These are phyloP conservation scores for Punctularia strigosozonata DNA, from an alignment of 768 basidiomycete species.

Conservation along the genomic window DNA sequence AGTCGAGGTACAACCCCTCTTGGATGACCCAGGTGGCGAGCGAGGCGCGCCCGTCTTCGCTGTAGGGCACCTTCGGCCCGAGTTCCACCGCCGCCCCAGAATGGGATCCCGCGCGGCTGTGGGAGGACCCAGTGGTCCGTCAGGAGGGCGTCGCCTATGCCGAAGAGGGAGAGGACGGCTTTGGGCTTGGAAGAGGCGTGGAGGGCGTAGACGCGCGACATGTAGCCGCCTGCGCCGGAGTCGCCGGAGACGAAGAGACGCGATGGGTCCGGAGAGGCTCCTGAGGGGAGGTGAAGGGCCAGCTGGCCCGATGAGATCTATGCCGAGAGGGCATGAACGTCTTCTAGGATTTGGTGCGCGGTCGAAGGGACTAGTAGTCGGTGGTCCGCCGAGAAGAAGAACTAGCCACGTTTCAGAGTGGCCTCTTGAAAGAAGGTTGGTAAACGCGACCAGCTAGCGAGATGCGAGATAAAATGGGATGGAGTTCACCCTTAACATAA, in stretches of 20 bases:
- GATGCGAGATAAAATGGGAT: not conserved
- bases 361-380: conserved; percentile 40
- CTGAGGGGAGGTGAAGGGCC: conserved; percentile 5
- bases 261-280: no score
- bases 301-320: conserved; percentile 24
- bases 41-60: no score
- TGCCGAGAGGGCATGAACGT: conserved; percentile 42
- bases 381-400: conserved; percentile 56
- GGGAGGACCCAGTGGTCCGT: no score
- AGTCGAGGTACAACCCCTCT: conserved; percentile 47
- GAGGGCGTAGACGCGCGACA: conserved; percentile 47
- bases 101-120: no score
- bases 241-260: conserved; percentile 42
- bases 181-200: conserved; percentile 42
- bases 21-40: no score
- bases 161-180: conserved; percentile 47
- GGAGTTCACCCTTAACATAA: conserved; percentile 35
- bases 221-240: conserved; percentile 54
- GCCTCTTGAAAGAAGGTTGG: conserved; percentile 20
- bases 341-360: conserved; percentile 46
- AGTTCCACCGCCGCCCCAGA: no score
- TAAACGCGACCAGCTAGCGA: not conserved
- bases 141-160: conserved; percentile 50
- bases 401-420: conserved; percentile 32
- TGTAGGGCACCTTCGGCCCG: no score